Base-by-base conservation (phyloP, 192 early-diverging fungal species). In the Dispira simplex region DNA sequence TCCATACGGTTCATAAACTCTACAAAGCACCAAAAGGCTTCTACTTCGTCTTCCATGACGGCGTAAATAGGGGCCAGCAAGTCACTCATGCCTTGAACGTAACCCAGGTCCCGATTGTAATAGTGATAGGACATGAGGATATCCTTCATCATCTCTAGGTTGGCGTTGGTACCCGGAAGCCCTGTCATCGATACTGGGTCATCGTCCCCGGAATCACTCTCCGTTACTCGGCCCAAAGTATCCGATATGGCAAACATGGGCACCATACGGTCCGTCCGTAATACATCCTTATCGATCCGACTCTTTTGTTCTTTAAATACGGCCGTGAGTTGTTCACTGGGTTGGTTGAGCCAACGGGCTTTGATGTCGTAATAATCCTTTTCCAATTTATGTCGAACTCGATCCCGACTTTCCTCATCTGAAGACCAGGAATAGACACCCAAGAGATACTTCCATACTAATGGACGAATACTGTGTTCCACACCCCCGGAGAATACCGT, bases 31-130 rank as follows among this genome's bases (percentile, higher is more conserved):
- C 94, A 99, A 65, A 99, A 99, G 0, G 90, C 80, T 26, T 93
- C 77, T 26, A 82, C 83, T 74, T 97, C 96, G 66, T 96, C 89
- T 51, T 80, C 73, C 72, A 95, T 86, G 6, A 92, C 86, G 12
- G 83, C 90, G 76, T 90, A 88, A 9, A 97, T 77, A 11, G 96
- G 93, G 20, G 92, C 84, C 46, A 92, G 75, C 21, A 99, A 76
- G 65, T 99, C 97, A 23, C 85, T 89, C 97, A 99, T 99, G 13
- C 97, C 97, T 71, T 99, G 94, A 0, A 97, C 94, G 66, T 94
- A 97, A 25, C 92, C 92, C 46, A 75, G 59, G 56, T 66, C 46
- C 71, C 73, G 66, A 65, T 94, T 85, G 76, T 89, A 84, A 59
- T 89, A 78, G 65, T 93, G 90, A 67, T 95, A 99, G 0, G 95